Conservation (phyloP, 371 early-diverging fungal genomes). For the Mucor plumbeus region DNA sequence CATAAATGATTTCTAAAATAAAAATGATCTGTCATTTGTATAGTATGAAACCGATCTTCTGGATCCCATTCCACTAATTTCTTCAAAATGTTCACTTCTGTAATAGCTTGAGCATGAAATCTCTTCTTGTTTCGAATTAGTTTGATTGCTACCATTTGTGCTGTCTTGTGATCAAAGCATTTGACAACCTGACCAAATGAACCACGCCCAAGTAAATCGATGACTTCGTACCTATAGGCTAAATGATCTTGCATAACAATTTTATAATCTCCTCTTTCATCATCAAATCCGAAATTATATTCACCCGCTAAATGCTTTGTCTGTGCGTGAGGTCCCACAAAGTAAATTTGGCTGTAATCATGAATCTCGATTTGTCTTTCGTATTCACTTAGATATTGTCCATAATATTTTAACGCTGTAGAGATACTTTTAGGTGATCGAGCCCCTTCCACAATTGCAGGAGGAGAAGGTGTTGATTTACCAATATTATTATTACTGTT, state of each 20-base stretch:
- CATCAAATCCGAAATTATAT: constrained; percentile 82
- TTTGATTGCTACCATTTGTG: constrained; percentile 82
- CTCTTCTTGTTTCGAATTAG: constrained; percentile 88
- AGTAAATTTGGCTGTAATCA: constrained; percentile 79
- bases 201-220: constrained; percentile 84
- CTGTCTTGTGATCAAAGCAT: constrained; percentile 79
- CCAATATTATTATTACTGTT: too few species aligned
- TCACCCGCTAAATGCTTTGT: constrained; percentile 29
- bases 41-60: constrained; percentile 62
- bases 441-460: constrained; percentile 7
- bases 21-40: constrained; percentile 85
- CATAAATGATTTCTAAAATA: constrained; percentile 87
- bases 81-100: constrained; percentile 84
- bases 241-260: constrained; percentile 80
- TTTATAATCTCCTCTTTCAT: constrained; percentile 83
- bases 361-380: constrained; percentile 81
- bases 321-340: constrained; percentile 73
- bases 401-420: constrained; percentile 35
- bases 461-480: background rate
- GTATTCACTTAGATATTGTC: constrained; percentile 65
- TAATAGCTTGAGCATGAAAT: constrained; percentile 86
- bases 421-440: constrained; percentile 41
- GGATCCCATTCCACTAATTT: constrained; percentile 68
- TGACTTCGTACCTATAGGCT: constrained; percentile 81
- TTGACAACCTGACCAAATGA: constrained; percentile 93